A percentile compares a stretch with the other conserved stretches of the same genome.
Evolutionary conservation across 257 asterid species (phyloP).

Genomic region (Ilex asprella): DNA sequence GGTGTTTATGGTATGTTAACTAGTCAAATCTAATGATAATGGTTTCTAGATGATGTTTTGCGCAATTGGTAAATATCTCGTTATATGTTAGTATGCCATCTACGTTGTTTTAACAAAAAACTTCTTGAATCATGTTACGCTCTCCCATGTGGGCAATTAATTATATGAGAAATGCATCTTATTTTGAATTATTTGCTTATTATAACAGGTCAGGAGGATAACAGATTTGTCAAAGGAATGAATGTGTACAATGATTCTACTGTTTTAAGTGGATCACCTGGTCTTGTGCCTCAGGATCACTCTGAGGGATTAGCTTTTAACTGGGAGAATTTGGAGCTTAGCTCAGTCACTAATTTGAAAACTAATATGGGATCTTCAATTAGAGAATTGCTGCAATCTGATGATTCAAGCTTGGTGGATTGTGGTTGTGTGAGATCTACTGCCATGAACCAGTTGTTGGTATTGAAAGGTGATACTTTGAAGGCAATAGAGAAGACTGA

Average conservation of each 20-base stretch:
- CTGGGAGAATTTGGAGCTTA: constrained; percentile 60
- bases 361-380: constrained; percentile 55
- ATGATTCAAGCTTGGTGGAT: constrained; percentile 43
- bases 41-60: too few relatives aligned
- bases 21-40: too few relatives aligned
- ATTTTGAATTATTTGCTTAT: not conserved
- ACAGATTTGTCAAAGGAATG: constrained; percentile 39
- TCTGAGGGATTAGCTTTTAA: constrained; percentile 47
- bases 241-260: constrained; percentile 32
- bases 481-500: constrained; percentile 81
- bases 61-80: too few relatives aligned
- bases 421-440: constrained; percentile 48
- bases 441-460: constrained; percentile 59
- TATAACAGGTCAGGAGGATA: constrained; percentile 71
- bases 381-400: constrained; percentile 52
- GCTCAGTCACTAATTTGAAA: constrained; percentile 55
- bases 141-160: too few relatives aligned
- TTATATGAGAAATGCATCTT: too few relatives aligned
- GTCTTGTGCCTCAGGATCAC: constrained; percentile 36
- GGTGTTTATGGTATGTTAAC: too few relatives aligned
- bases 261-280: constrained; percentile 48
- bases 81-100: too few relatives aligned
- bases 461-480: constrained; percentile 58
- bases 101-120: too few relatives aligned
- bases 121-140: too few relatives aligned